phyloP scores from a whole-genome alignment of 2,329 filamentous ascomycete species.

The Aspergillus japonicus region DNA sequence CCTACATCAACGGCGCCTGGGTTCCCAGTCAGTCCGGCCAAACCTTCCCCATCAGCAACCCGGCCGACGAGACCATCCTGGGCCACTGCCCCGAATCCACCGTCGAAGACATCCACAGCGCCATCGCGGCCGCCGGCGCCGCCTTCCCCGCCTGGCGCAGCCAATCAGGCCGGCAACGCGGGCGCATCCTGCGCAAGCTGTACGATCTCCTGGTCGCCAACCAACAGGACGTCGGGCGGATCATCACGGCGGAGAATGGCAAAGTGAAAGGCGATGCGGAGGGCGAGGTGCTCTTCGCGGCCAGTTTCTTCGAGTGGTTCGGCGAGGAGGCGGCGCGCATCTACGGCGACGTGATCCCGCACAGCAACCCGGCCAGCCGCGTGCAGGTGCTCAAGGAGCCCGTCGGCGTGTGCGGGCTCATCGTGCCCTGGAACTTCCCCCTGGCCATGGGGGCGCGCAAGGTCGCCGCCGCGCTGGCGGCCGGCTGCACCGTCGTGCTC shows the following conservation, averaged over 20 bases:
- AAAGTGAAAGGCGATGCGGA: constrained; percentile 60
- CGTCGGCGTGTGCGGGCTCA: constrained; percentile 62
- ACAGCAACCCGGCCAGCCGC: constrained; percentile 54
- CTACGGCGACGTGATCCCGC: constrained; percentile 59
- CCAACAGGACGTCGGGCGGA: constrained; percentile 58
- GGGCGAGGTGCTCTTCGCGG: constrained; percentile 55
- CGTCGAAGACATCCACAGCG: constrained; percentile 68
- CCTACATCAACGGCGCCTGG: constrained; percentile 89
- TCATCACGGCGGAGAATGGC: constrained; percentile 66
- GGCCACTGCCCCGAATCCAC: constrained; percentile 77
- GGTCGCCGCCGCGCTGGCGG: constrained; percentile 64
- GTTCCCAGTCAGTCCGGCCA: constrained; percentile 75
- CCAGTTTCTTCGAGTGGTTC: constrained; percentile 61
- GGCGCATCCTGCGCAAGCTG: constrained; percentile 60
- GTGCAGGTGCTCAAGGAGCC: constrained; percentile 62
- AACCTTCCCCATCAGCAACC: constrained; percentile 83
- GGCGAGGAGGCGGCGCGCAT: constrained; percentile 56
- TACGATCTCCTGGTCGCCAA: constrained; percentile 62
- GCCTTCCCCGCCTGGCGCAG: constrained; percentile 62
- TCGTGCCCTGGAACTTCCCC: constrained; percentile 66
- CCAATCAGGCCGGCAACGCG: constrained; percentile 57
- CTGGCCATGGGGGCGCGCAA: constrained; percentile 49
- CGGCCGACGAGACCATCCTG: constrained; percentile 72
- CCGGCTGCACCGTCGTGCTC: constrained; percentile 84
- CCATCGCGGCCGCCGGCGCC: constrained; percentile 72